Conservation (phyloP, 2,329 filamentous ascomycete genomes). For the Ascochyta clinopodiicola region DNA sequence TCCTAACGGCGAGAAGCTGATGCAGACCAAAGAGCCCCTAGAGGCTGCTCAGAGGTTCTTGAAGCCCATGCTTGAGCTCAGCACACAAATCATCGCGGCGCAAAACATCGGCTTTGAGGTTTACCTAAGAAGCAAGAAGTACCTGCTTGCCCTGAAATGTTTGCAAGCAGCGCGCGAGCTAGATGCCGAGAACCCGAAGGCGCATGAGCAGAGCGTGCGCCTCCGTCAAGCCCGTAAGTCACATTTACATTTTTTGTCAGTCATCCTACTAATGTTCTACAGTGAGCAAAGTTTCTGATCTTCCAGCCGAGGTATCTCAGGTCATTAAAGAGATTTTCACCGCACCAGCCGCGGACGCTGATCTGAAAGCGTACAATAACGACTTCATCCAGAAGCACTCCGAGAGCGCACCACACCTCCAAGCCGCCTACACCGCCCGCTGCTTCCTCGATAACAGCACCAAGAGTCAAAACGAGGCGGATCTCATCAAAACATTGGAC, state of each 20-base stretch:
- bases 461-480: slow-evolving; percentile 64
- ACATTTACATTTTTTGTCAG: neutral
- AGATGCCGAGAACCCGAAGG: slow-evolving; percentile 70
- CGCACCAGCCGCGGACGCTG: slow-evolving; percentile 61
- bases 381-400: slow-evolving; percentile 69
- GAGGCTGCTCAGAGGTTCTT: slow-evolving; percentile 89
- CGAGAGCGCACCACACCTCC: slow-evolving; percentile 66
- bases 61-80: slow-evolving; percentile 79
- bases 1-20: slow-evolving; percentile 79
- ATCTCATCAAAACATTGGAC: slow-evolving; percentile 66
- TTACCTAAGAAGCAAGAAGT: slow-evolving; percentile 83
- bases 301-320: slow-evolving; percentile 71
- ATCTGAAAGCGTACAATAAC: slow-evolving; percentile 70
- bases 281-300: slow-evolving; percentile 50
- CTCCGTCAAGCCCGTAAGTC: slow-evolving; percentile 66
- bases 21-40: slow-evolving; percentile 81
- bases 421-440: slow-evolving; percentile 68
- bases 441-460: slow-evolving; percentile 65
- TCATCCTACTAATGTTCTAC: slow-evolving; percentile 16
- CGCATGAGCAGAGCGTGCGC: slow-evolving; percentile 76
- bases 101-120: slow-evolving; percentile 92
- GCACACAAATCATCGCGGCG: slow-evolving; percentile 78
- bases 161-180: slow-evolving; percentile 75
- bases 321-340: slow-evolving; percentile 73
- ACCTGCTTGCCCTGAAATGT: slow-evolving; percentile 84